A percentile compares a stretch with the other conserved stretches of the same genome.
These are phyloP conservation scores for Xylaria nigripes DNA, from an alignment of 495 filamentous ascomycete species.

Conservation along the genomic window DNA sequence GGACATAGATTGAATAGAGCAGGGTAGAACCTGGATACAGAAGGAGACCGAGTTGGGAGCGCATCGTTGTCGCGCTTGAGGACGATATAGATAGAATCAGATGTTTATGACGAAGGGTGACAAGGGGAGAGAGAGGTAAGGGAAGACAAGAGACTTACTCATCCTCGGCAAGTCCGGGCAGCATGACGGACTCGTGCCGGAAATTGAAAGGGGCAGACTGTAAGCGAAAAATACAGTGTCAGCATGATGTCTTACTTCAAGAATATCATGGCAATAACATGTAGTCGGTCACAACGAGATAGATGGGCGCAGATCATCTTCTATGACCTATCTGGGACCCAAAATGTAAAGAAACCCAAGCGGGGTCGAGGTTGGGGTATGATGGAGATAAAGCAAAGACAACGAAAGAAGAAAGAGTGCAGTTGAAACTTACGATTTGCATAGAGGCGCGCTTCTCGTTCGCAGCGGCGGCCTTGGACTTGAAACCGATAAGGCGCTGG, in stretches of 20 bases:
- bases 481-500: constrained; percentile 16
- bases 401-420: not conserved
- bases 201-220: constrained; percentile 42
- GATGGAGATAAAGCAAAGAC: not conserved
- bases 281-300: not conserved
- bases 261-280: not conserved
- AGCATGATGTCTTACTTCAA: not conserved
- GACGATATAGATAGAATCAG: not conserved
- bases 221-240: constrained; percentile 15
- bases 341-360: not conserved
- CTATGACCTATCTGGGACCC: not conserved
- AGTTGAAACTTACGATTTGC: constrained; percentile 20
- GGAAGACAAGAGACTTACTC: constrained; percentile 29
- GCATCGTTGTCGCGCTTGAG: not conserved
- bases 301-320: not conserved
- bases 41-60: not conserved
- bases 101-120: not conserved
- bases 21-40: not conserved
- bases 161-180: constrained; percentile 36
- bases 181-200: constrained; percentile 28
- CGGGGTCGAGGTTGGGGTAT: not conserved
- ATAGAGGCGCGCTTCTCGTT: constrained; percentile 17
- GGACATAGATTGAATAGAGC: no score
- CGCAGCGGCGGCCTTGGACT: constrained; percentile 6
- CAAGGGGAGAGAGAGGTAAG: not conserved